Base-by-base conservation (phyloP, 495 filamentous ascomycete genomes). In the Aspergillus heteromorphus region DNA sequence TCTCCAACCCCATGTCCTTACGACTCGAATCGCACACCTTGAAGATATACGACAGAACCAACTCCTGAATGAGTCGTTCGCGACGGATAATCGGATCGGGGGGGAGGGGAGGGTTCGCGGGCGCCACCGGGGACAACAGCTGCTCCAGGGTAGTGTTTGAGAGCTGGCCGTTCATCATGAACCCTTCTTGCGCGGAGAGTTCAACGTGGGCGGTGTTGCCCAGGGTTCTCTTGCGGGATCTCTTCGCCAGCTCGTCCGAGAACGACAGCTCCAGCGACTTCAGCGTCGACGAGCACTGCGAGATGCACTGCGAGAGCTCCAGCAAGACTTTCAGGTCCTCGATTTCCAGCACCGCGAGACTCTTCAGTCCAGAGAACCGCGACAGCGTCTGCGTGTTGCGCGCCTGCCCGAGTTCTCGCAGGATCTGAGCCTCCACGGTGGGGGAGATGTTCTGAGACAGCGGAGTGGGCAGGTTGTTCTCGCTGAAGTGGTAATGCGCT, bases 181-280 rank as follows among this genome's bases (percentile, higher is more conserved):
- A 38, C 13, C 11, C 3, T 13, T 14, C n/a, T 4, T 38, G 10
- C 13, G 5, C 5, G 4, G 34, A 14, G 11, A n/a, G 5, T 5
- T 1, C n/a, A 38, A 10, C 30, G 9, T 13, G 9, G 9, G 30
- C 9, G 30, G 30, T 34, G 30, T 34, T 34, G 30, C 9, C 30
- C 30, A 34, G 30, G 30, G 30, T 38, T 38, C 13, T 38, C 11
- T 38, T 38, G 34, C 34, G 34, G 4, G 82, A 76, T 57, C 73
- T 73, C 45, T 60, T 59, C 6, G 79, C 78, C 2, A 83, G 64
- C 0, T 59, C 25, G 17, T 79, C 71, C 0, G 83, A 85, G 49
- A 86, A 77, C 1, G 83, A 85, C 4, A 86, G 64, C 53, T 77
- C 77, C 21, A 86, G 61, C 40, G 73, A 73, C 18, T 70, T 72